Evolutionary conservation across 2,329 filamentous ascomycete species (phyloP).

Genomic region (Colletotrichum truncatum): DNA sequence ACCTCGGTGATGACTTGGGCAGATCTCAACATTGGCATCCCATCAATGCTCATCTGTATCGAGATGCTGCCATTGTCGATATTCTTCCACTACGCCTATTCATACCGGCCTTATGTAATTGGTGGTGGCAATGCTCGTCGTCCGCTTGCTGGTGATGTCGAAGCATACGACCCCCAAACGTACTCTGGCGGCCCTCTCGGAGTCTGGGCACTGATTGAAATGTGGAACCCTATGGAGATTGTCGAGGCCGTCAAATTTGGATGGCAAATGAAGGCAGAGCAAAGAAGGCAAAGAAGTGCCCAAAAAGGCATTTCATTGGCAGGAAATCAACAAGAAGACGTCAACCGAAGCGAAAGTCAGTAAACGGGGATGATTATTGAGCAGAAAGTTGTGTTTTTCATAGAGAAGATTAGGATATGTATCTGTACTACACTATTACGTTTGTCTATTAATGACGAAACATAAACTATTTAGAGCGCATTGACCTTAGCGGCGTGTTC

Average conservation of each 20-base stretch:
- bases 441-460: too few relatives aligned
- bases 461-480: slow-evolving; percentile 7
- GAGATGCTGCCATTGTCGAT: slow-evolving; percentile 37
- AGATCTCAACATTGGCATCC: slow-evolving; percentile 36
- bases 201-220: slow-evolving; percentile 23
- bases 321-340: background rate
- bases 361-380: too few relatives aligned
- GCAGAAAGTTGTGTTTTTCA: too few relatives aligned
- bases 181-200: slow-evolving; percentile 36
- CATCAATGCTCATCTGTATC: slow-evolving; percentile 34
- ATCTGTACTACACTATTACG: too few relatives aligned
- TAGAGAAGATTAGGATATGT: too few relatives aligned
- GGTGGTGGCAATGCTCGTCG: slow-evolving; percentile 8
- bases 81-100: slow-evolving; percentile 36
- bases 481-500: slow-evolving; percentile 53
- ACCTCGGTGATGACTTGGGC: slow-evolving; percentile 33
- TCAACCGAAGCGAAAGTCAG: background rate
- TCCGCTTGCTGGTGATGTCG: slow-evolving; percentile 17
- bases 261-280: slow-evolving; percentile 21
- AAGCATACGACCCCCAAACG: slow-evolving; percentile 26
- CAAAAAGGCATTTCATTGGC: background rate
- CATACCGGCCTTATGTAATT: slow-evolving; percentile 34
- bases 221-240: slow-evolving; percentile 25
- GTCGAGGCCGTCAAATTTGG: slow-evolving; percentile 14
- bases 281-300: background rate